Base-by-base conservation (phyloP, 306 rosid genomes). In the Neltuma alba region DNA sequence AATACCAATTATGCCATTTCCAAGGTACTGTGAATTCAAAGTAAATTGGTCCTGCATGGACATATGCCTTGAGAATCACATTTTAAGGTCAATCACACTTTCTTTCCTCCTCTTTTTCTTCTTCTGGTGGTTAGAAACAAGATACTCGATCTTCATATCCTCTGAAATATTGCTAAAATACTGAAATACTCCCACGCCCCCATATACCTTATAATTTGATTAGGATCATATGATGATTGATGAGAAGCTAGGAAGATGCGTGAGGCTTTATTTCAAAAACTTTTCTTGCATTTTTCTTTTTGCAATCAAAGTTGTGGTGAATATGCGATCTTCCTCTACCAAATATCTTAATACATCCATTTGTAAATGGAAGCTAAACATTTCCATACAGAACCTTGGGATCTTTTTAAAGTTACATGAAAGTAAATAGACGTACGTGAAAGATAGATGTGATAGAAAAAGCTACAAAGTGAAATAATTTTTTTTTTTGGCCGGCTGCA, bases 21-120 rank as follows among this genome's bases (percentile, higher is more conserved):
- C 77, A 50, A 78, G 34, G 70, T 20, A 80, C 64, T 74, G 85
- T 82, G 85, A 83, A 68, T 79, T 61, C 54, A 60, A 73, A 67
- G 47, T 37, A 38, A 20, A n/a, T 33, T 33, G 36, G 4, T 33
- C 2, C 36, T 33, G 36, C 2, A 5, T 1, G 4, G 36, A 1
- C 4, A 33, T 33, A 33, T 33, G 2, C 2, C 4, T 33, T 1
- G 2, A 33, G 4, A 33, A 33, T 33, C 4, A 33, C 36, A 2
- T 1, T 33, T 33, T 83, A 67, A 45, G 58, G 63, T 44, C 62
- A 83, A 79, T 74, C 73, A 58, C 36, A 5, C 36, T 33, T 3
- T 1, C 4, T 33, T 33, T 33, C 4, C 36, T 5, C 4, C 4
- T 33, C 36, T 33, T 33, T 33, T 33, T 33, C 36, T 33, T 33